Base-by-base conservation (phyloP, 1,284 basidiomycete genomes). In the Porodaedalea pini region DNA sequence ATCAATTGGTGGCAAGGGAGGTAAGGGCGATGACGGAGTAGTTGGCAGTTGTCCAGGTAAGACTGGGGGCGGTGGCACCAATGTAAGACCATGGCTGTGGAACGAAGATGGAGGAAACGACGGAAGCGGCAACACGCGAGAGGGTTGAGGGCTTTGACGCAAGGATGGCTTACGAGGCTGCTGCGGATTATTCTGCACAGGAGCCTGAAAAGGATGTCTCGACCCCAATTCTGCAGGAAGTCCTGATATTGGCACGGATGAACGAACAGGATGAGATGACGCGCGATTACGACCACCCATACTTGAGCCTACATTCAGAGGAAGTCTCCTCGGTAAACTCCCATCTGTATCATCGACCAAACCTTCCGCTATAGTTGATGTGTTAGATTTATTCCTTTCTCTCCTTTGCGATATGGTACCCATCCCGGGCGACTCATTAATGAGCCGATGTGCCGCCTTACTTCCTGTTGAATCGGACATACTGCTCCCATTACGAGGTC, bases 21-120 rank as follows among this genome's bases (percentile, higher is more conserved):
- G 89, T 39, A 90, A 74, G 3, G 88, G 88, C 3, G 90, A 91
- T 43, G 78, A 79, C 6, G 90, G 88, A 3, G 86, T 88, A 4
- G 82, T 83, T 25, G 86, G 88, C 17, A 89, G 73, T 63, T 78
- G 80, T 21, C 73, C 73, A 44, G 78, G 73, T 32, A 80, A 72
- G 64, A 79, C 73, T 43, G 77, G 76, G 21, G 78, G 70, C n/a
- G 80, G 78, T 15, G 78, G 78, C 27, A 78, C 73, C 29, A 82
- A 74, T n/a, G 77, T 69, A 23, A 70, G 59, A 17, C 68, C 70
- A 49, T 66, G 29, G 59, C 60, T 37, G 58, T 55, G 49, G 36
- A 64, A 68, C 36, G 68, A 59, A 8, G 66, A 61, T 21, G 70
- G 62, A 19, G 73, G 69, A n/a, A 50, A 43, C 0, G 78, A 73